Evolutionary conservation across 1,139 yeast genomes (phyloP), one percentile per base, ranked within the genome.

Genomic region (Protomyces pachydermus): DNA sequence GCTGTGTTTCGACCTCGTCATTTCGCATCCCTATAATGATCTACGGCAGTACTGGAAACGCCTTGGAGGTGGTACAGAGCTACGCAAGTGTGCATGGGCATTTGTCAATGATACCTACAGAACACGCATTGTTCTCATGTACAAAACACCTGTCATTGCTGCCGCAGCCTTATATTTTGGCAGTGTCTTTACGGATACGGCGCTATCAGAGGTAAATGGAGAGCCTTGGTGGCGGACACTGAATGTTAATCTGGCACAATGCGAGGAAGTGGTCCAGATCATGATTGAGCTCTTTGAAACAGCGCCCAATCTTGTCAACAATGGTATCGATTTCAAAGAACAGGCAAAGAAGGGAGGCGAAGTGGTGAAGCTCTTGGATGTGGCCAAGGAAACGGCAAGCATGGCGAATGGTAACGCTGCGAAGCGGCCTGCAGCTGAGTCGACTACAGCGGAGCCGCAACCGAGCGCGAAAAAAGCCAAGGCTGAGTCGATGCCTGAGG

Each of bases 1-100:
- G 0, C 69, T 81, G n/a, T 80, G 83, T 68, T 82, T 82, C 69
- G 85, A 82, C 67, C 75, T 82, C 61, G 74, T 75, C 1, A 73
- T 80, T 14, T 75, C 74, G 16, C 76, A 77, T 25, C 84, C 84
- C 0, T 82, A 80, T 67, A 74, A 72, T 48, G 60, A 67, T 20
- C 67, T 74, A 51, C 65, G 70, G 16, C 60, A 65, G n/a, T 69
- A 72, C 60, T 69, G 74, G 35, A 69, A 72, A 53, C 68, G 74
- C 55, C 69, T 69, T 10, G 64, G 71, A 37, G 68, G 68, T 28
- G 66, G 70, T 18, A 70, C 70, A 12, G 68, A 71, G 16, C 68
- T 77, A 10, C 70, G 73, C 46, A 70, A 71, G 46, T 63, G 72
- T n/a, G 78, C 80, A 0, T 75, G 77, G 71, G 70, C 72, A 9